phyloP scores from a whole-genome alignment of 208 protist genomes.

The Leishmania gerbilli region DNA sequence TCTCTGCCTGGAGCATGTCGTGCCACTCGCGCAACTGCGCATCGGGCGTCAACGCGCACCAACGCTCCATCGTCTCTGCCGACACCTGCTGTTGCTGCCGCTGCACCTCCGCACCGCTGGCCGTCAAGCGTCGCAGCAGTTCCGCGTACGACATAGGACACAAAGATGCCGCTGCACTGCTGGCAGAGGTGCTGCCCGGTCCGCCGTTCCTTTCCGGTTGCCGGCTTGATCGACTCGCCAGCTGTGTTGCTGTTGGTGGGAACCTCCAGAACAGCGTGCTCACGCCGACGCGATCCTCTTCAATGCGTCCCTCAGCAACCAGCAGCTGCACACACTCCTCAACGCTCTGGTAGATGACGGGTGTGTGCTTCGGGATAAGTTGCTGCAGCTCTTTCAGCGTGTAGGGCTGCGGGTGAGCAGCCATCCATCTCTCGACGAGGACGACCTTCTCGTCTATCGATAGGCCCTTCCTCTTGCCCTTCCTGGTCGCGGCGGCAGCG shows the following conservation, averaged over 20 bases:
- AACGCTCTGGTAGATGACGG: constrained; percentile 83
- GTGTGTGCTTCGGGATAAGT: constrained; percentile 64
- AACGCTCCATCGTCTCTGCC: background rate
- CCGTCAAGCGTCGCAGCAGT: constrained; percentile 13
- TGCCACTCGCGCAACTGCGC: constrained; percentile 11
- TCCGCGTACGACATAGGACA: constrained; percentile 6
- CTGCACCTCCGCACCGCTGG: background rate
- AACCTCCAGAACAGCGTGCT: constrained; percentile 86
- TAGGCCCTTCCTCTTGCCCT: constrained; percentile 68
- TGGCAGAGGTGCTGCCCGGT: background rate
- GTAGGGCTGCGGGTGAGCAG: constrained; percentile 63
- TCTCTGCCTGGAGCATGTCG: background rate
- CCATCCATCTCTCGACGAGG: constrained; percentile 67
- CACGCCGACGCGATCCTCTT: constrained; percentile 76
- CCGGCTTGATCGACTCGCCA: background rate
- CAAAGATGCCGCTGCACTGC: background rate
- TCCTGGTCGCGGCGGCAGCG: constrained; percentile 28
- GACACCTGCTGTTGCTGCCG: constrained; percentile 1
- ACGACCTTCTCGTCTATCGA: constrained; percentile 84
- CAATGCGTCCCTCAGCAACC: constrained; percentile 64
- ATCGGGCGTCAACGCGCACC: constrained; percentile 3
- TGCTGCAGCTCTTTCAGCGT: constrained; percentile 79
- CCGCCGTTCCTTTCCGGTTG: background rate
- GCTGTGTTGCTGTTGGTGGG: constrained; percentile 24
- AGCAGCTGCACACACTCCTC: constrained; percentile 82